Base-by-base conservation (phyloP, 306 rosid genomes). In the Lotus japonicus region DNA sequence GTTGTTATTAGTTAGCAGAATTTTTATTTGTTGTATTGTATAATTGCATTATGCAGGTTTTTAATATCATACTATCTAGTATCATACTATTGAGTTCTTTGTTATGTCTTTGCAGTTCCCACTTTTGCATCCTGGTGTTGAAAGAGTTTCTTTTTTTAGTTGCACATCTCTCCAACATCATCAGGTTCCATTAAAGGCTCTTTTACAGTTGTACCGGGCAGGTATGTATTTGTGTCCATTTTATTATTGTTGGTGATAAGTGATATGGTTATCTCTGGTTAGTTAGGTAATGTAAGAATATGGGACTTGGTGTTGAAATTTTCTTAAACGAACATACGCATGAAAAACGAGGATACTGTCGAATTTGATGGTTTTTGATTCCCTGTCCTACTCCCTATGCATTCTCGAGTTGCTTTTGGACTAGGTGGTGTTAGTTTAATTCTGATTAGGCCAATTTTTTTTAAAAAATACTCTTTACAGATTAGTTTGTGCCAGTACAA, bases 141-240 rank as follows among this genome's bases (percentile, higher is more conserved):
- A 77, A 60, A 97, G 89, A 79, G 89, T 86, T 71, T 83, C 82
- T 71, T 92, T 89, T 31, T 87, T 89, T 83, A 92, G 98, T 77
- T 82, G 83, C 72, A 49, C 91, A 0, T 43, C 61, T 66, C 88
- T 50, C 77, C 84, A 15, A 77, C 85, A 26, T 42, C 90, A 17
- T 35, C 79, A 2, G 98, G 98, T 72, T 88, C 97, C 12, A 9
- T 89, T 50, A 96, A 89, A 85, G 98, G 98, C 36, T 89, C 84
- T 53, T 89, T 92, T 71, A 79, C 85, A n/a, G 90, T 92, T 82
- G 81, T 92, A 42, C 97, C 96, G 12, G 97, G 98, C 64, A 89
- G 97, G 98, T 92, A 87, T 71, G 41, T 7, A 33, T 12, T 66
- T 60, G 41, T 11, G 38, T n/a, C 1, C 1, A 21, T 58, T 6